Percentiles rank a stretch among this genome's conserved stretches.
These are phyloP conservation scores for Oxyria digyna DNA, from an alignment of 148 eudicot species.

Conservation along the genomic window DNA sequence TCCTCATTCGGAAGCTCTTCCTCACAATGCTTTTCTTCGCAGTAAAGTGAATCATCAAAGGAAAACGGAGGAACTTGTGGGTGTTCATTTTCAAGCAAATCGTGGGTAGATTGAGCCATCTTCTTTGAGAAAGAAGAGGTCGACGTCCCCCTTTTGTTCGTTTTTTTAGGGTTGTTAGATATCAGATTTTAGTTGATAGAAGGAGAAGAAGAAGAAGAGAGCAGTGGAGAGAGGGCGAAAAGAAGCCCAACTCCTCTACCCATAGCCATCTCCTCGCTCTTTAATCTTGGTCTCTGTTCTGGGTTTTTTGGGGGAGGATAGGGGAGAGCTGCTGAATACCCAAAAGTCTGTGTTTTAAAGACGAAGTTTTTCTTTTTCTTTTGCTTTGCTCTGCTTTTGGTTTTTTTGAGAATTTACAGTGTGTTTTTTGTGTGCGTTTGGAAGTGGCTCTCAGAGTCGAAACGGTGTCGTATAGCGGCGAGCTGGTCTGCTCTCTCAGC, in stretches of 20 bases:
- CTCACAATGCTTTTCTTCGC: not conserved
- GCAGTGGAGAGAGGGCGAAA: constrained; percentile 6
- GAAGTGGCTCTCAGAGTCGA: not conserved
- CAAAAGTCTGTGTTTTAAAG: constrained; percentile 3
- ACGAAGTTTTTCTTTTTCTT: not conserved
- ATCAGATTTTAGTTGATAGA: not conserved
- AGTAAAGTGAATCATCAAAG: constrained; percentile 4
- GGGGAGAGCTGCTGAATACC: not conserved
- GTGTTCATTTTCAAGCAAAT: constrained; percentile 2
- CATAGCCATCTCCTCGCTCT: not conserved
- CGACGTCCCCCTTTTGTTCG: not conserved
- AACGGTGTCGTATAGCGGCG: constrained; percentile 2
- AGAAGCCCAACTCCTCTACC: constrained; percentile 3
- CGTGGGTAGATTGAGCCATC: not conserved
- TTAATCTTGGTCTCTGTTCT: not conserved
- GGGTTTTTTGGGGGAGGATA: not conserved
- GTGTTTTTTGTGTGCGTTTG: not conserved
- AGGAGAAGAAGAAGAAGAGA: constrained; percentile 1
- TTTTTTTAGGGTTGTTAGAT: constrained; percentile 1
- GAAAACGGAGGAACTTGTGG: not conserved
- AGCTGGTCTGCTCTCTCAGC: not conserved
- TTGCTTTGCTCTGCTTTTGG: not conserved
- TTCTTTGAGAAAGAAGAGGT: not conserved
- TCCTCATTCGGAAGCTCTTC: not conserved
- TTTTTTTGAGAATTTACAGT: not conserved